Evolutionary conservation across 73 alveolate species (phyloP).

Genomic region (Paraurostyla sp.): DNA sequence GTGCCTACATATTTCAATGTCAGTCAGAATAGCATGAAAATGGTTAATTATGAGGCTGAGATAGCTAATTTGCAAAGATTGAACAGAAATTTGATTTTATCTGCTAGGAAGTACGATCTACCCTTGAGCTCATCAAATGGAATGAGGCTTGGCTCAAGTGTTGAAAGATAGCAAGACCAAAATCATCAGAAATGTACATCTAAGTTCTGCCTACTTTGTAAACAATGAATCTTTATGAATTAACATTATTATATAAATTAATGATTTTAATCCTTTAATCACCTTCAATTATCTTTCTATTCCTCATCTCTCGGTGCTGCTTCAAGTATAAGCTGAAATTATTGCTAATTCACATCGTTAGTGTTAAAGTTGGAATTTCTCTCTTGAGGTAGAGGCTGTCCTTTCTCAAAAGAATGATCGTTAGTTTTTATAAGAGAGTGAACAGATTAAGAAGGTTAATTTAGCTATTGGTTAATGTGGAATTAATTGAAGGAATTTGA

Average conservation of each 20-base stretch:
- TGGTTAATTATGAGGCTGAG: neutral
- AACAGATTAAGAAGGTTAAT: neutral
- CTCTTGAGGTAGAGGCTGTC: no score
- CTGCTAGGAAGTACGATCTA: constrained; percentile 11
- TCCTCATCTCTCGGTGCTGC: neutral
- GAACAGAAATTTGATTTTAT: neutral
- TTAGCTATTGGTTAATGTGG: no score
- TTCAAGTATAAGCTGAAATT: neutral
- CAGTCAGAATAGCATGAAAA: neutral
- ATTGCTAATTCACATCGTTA: neutral
- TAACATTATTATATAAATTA: neutral
- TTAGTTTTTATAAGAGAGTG: neutral
- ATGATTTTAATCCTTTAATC: neutral
- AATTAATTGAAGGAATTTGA: no score
- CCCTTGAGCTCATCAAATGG: neutral
- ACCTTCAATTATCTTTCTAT: neutral
- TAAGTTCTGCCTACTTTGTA: constrained; percentile 24
- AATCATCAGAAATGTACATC: constrained; percentile 37
- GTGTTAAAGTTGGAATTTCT: no score
- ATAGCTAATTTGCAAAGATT: neutral
- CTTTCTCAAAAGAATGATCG: neutral
- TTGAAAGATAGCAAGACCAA: neutral
- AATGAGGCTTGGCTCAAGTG: constrained; percentile 5
- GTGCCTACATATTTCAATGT: neutral
- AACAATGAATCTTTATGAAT: neutral